phyloP scores from a whole-genome alignment of 768 basidiomycete species.

The Exsudoporus frostii region DNA sequence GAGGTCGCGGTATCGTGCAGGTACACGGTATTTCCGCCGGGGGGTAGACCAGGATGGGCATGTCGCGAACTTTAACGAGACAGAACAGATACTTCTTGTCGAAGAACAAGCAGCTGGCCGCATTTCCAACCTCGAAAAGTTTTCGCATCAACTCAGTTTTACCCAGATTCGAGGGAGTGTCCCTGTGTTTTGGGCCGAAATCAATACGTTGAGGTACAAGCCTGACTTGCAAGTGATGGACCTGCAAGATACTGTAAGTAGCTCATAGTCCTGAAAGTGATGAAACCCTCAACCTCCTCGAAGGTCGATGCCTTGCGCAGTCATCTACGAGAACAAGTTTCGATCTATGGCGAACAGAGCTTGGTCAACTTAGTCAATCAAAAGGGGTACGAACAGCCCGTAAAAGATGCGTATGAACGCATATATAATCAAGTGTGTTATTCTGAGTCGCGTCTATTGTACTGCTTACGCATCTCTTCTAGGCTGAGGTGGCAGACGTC shows the following conservation, averaged over 20 bases:
- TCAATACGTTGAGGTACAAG: conserved; percentile 93
- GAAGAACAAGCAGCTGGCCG: conserved; percentile 51
- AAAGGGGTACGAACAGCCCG: conserved; percentile 86
- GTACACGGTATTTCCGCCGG: conserved; percentile 94
- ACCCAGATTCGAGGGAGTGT: conserved; percentile 94
- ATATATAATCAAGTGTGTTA: conserved; percentile 57
- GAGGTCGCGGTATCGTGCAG: conserved; percentile 90
- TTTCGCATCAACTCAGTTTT: conserved; percentile 70
- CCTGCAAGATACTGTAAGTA: conserved; percentile 72
- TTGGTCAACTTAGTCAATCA: conserved; percentile 93
- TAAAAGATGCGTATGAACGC: conserved; percentile 94
- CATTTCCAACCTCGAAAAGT: conserved; percentile 42
- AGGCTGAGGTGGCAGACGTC: conserved; percentile 65
- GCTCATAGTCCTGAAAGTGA: neutral
- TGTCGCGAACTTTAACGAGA: conserved; percentile 97
- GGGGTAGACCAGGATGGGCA: conserved; percentile 88
- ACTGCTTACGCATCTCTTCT: neutral
- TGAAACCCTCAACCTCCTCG: neutral
- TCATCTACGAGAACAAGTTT: conserved; percentile 73
- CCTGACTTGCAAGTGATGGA: conserved; percentile 98
- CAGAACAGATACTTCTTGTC: conserved; percentile 87
- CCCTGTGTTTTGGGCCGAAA: conserved; percentile 94
- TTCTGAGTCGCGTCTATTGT: neutral
- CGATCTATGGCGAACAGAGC: conserved; percentile 71
- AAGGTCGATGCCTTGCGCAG: conserved; percentile 68